Percentiles rank a stretch among this genome's conserved stretches.
Evolutionary conservation across 345 rosid genomes (phyloP).

Genomic region (Streptanthus diversifolius): DNA sequence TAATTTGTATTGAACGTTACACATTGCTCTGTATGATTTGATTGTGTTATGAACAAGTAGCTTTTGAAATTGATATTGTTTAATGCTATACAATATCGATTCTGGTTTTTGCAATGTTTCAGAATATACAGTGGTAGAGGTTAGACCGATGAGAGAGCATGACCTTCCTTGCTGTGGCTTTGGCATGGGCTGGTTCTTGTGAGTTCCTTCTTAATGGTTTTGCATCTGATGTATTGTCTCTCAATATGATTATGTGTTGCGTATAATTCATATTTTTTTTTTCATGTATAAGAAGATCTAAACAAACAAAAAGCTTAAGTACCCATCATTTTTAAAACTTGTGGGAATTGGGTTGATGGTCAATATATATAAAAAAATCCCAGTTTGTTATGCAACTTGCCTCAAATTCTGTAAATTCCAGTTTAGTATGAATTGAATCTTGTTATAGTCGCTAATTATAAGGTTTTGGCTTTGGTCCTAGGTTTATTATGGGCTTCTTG

Average conservation of each 20-base stretch:
- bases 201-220: slow-evolving; percentile 32
- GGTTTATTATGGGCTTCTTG: slow-evolving; percentile 79
- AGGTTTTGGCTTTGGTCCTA: slow-evolving; percentile 21
- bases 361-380: neutral
- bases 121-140: slow-evolving; percentile 63
- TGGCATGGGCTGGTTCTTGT: slow-evolving; percentile 92
- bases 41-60: neutral
- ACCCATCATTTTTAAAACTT: neutral
- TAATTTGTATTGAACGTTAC: neutral
- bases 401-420: too few relatives aligned
- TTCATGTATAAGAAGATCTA: neutral
- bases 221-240: neutral
- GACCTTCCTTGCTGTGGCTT: slow-evolving; percentile 80
- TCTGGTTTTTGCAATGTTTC: slow-evolving; percentile 5
- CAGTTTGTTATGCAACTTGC: too few relatives aligned
- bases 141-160: slow-evolving; percentile 42
- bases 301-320: neutral
- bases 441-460: neutral
- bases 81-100: neutral
- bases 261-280: neutral
- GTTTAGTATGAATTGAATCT: neutral
- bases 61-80: neutral
- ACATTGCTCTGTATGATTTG: neutral
- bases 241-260: too few relatives aligned
- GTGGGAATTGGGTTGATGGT: neutral